These are phyloP conservation scores for Rhinocladiella mackenziei DNA, from an alignment of 2,329 filamentous ascomycete genomes.

Conservation along the genomic window DNA sequence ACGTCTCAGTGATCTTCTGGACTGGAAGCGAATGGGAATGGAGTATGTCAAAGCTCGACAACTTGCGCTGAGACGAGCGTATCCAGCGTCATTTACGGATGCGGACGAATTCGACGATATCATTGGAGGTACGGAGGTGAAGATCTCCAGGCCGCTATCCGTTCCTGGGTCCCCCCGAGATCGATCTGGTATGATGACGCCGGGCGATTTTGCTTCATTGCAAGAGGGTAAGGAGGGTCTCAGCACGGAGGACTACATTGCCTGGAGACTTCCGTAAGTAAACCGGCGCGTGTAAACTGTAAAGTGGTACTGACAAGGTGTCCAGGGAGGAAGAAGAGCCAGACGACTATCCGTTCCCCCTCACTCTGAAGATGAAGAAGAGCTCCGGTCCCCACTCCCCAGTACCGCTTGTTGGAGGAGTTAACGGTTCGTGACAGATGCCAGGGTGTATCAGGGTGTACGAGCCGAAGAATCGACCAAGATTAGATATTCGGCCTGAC, in stretches of 20 bases:
- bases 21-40: slow-evolving; percentile 99
- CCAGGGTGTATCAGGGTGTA: too few relatives aligned
- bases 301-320: slow-evolving; percentile 2
- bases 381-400: slow-evolving; percentile 32
- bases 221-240: slow-evolving; percentile 92
- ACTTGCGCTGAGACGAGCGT: slow-evolving; percentile 83
- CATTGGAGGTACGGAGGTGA: slow-evolving; percentile 87
- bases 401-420: slow-evolving; percentile 23
- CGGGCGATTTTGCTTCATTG: slow-evolving; percentile 92
- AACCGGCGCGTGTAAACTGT: slow-evolving; percentile 1
- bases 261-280: slow-evolving; percentile 96
- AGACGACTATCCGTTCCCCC: slow-evolving; percentile 69
- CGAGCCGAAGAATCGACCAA: too few relatives aligned
- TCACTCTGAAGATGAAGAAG: slow-evolving; percentile 57
- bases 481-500: slow-evolving; percentile 11
- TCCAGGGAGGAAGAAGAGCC: slow-evolving; percentile 86
- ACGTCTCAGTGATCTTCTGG: slow-evolving; percentile 85
- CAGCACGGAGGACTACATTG: slow-evolving; percentile 94
- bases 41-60: slow-evolving; percentile 98
- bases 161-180: slow-evolving; percentile 90
- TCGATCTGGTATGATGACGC: slow-evolving; percentile 95
- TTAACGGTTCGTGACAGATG: slow-evolving; percentile 19
- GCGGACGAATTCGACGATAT: slow-evolving; percentile 80
- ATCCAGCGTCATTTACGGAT: slow-evolving; percentile 75
- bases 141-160: slow-evolving; percentile 90